Conservation (phyloP, 2,329 filamentous ascomycete species). For the Fonsecaea nubica region DNA sequence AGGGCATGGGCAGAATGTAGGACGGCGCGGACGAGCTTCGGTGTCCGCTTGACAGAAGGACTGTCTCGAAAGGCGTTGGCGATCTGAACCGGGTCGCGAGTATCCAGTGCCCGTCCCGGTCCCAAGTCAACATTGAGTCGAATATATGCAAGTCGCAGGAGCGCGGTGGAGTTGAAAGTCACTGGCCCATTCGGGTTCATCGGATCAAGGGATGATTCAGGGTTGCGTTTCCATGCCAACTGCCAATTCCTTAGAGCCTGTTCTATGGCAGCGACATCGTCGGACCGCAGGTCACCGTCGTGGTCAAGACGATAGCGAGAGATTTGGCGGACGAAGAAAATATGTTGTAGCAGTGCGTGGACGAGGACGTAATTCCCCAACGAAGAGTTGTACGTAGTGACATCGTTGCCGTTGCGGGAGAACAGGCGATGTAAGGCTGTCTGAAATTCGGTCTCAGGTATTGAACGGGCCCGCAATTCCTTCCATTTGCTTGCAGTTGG, state of each 20-base stretch:
- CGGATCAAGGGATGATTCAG: constrained; percentile 47
- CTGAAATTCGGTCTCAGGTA: constrained; percentile 46
- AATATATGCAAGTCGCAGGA: constrained; percentile 65
- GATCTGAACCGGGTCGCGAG: constrained; percentile 65
- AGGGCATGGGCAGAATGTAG: constrained; percentile 72
- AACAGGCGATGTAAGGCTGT: constrained; percentile 43
- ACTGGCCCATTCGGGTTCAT: constrained; percentile 60
- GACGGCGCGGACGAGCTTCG: constrained; percentile 66
- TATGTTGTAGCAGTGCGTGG: constrained; percentile 73
- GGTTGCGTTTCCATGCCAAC: constrained; percentile 49
- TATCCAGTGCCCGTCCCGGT: constrained; percentile 61
- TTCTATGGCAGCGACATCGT: constrained; percentile 52
- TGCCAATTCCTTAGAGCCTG: constrained; percentile 54
- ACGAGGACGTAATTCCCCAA: constrained; percentile 75
- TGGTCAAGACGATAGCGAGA: constrained; percentile 45
- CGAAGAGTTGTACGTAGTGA: constrained; percentile 48
- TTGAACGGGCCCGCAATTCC: constrained; percentile 40
- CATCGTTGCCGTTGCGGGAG: constrained; percentile 20
- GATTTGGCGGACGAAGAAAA: constrained; percentile 66
- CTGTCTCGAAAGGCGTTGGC: constrained; percentile 63
- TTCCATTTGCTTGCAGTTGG: constrained; percentile 45
- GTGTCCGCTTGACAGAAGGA: constrained; percentile 62
- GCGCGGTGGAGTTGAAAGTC: constrained; percentile 69
- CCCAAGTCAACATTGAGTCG: constrained; percentile 47
- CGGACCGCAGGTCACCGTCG: constrained; percentile 43